phyloP scores from a whole-genome alignment of 2,329 filamentous ascomycete genomes.

The Colletotrichum magnum region DNA sequence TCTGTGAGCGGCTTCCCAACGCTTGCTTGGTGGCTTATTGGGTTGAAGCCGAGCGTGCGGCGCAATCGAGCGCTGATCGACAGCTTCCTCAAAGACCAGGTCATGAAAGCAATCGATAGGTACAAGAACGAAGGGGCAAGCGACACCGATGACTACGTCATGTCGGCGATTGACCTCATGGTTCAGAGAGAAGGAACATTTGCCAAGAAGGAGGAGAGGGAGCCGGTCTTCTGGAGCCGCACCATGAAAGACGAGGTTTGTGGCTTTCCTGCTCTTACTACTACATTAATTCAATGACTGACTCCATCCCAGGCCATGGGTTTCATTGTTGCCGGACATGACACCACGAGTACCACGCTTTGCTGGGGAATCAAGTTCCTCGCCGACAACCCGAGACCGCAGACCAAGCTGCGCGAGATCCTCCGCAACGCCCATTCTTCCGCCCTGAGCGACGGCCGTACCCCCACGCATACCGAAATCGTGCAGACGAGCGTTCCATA shows the following conservation, averaged over 20 bases:
- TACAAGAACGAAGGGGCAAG: background rate
- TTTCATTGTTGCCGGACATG: conserved; percentile 44
- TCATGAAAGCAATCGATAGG: conserved; percentile 16
- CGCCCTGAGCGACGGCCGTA: conserved; percentile 28
- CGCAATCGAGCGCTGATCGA: background rate
- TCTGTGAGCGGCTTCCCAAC: background rate
- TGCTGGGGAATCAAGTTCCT: conserved; percentile 46
- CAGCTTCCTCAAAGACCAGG: conserved; percentile 1
- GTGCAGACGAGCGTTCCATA: conserved; percentile 46
- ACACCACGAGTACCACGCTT: conserved; percentile 46
- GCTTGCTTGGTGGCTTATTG: background rate
- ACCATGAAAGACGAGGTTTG: conserved; percentile 26
- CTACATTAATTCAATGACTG: background rate
- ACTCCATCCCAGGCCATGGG: background rate
- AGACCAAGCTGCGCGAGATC: conserved; percentile 5
- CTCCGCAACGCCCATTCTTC: conserved; percentile 1
- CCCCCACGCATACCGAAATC: conserved; percentile 39
- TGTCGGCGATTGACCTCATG: conserved; percentile 50
- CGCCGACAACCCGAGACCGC: background rate
- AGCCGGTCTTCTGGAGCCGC: conserved; percentile 3
- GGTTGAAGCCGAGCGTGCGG: background rate
- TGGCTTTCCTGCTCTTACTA: background rate
- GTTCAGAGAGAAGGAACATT: conserved; percentile 50
- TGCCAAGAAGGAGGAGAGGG: conserved; percentile 30
- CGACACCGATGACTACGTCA: background rate